phyloP scores from a whole-genome alignment of 139 green algal genomes.

The Coccomyxa sp. region DNA sequence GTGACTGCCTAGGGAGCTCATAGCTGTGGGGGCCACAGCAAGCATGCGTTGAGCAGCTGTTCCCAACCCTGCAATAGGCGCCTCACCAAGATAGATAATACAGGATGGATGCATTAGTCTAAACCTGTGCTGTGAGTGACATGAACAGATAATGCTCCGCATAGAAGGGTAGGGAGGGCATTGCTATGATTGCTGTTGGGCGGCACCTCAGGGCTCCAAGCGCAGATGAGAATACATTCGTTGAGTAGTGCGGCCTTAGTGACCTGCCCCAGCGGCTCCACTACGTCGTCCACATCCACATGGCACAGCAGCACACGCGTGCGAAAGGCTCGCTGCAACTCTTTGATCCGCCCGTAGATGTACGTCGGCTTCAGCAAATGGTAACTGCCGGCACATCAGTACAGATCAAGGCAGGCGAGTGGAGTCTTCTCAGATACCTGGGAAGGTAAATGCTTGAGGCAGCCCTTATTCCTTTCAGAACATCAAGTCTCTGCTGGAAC shows the following conservation, averaged over 20 bases:
- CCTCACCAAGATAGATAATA: no score
- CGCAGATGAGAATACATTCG: conserved; percentile 85
- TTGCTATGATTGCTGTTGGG: no score
- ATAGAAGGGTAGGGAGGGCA: no score
- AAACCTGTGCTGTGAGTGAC: no score
- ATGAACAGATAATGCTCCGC: no score
- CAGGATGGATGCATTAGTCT: no score
- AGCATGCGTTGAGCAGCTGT: neutral
- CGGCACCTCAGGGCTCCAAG: conserved; percentile 36
- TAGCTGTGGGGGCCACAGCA: no score
- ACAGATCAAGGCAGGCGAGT: neutral
- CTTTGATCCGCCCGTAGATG: conserved; percentile 74
- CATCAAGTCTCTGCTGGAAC: no score
- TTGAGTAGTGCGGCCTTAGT: conserved; percentile 70
- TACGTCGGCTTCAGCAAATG: conserved; percentile 93
- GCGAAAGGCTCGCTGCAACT: conserved; percentile 71
- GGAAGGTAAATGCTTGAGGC: no score
- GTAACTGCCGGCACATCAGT: conserved; percentile 53
- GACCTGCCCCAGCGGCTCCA: conserved; percentile 68
- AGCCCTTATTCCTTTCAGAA: no score
- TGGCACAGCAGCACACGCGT: conserved; percentile 78
- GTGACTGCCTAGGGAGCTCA: neutral
- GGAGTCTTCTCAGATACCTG: neutral
- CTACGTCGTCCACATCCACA: conserved; percentile 83
- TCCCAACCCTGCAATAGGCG: no score